Evolutionary conservation across 1,139 yeast species (phyloP).

Genomic region (Candida tetrigidarum): DNA sequence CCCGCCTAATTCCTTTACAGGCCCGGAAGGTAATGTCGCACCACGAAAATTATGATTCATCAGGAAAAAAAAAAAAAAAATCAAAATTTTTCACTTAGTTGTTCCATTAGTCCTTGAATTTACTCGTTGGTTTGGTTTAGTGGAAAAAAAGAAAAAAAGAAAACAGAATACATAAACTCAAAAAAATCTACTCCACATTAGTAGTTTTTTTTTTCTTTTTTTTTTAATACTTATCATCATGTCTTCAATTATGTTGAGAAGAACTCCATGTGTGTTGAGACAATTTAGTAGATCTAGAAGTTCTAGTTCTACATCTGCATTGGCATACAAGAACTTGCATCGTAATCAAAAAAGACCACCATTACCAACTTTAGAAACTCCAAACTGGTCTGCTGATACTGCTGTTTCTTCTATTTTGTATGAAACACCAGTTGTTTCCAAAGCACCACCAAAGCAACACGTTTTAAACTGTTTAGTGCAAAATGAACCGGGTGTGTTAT

Average conservation of each 20-base stretch:
- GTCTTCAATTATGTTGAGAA: conserved; percentile 15
- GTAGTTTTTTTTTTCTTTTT: too few relatives aligned
- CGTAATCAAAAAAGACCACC: conserved; percentile 88
- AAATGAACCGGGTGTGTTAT: conserved; percentile 97
- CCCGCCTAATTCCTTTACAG: too few relatives aligned
- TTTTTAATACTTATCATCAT: neutral
- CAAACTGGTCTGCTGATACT: conserved; percentile 93
- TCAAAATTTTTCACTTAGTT: too few relatives aligned
- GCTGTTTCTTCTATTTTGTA: conserved; percentile 95
- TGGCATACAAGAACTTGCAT: conserved; percentile 92
- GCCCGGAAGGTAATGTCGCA: too few relatives aligned
- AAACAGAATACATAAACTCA: too few relatives aligned
- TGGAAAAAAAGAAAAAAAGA: too few relatives aligned
- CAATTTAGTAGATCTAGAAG: conserved; percentile 28
- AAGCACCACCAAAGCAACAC: conserved; percentile 75
- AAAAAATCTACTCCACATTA: too few relatives aligned
- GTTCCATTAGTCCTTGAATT: too few relatives aligned
- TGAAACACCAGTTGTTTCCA: conserved; percentile 85
- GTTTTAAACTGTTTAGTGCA: conserved; percentile 96
- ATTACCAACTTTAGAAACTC: conserved; percentile 93
- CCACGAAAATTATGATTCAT: too few relatives aligned
- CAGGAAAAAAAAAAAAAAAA: too few relatives aligned
- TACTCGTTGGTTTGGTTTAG: too few relatives aligned
- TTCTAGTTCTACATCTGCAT: conserved; percentile 83
- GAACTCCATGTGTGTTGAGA: conserved; percentile 14